phyloP scores from a whole-genome alignment of 768 basidiomycete genomes.

The Rhizopogon rudus region DNA sequence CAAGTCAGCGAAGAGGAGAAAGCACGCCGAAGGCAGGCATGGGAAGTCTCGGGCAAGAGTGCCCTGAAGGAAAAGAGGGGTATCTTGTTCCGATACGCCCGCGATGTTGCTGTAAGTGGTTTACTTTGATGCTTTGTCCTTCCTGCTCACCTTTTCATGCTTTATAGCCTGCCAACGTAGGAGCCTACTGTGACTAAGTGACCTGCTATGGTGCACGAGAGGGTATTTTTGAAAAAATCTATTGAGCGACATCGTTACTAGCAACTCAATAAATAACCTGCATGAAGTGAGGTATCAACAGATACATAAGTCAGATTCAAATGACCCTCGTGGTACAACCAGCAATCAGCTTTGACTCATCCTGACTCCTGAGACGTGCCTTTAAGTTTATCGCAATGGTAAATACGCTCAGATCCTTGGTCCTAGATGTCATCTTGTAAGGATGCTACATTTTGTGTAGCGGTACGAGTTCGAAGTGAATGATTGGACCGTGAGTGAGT shows the following conservation, averaged over 20 bases:
- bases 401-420: too few relatives aligned
- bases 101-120: slow-evolving; percentile 78
- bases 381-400: too few relatives aligned
- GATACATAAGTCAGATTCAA: neutral
- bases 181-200: slow-evolving; percentile 75
- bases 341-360: too few relatives aligned
- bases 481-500: too few relatives aligned
- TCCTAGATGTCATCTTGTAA: too few relatives aligned
- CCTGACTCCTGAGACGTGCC: too few relatives aligned
- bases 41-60: slow-evolving; percentile 64
- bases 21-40: slow-evolving; percentile 51
- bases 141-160: neutral
- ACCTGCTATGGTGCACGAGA: neutral
- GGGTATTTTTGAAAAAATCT: neutral
- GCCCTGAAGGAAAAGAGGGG: slow-evolving; percentile 69
- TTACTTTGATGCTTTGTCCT: neutral
- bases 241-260: neutral
- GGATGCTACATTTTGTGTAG: too few relatives aligned
- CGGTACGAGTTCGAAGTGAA: too few relatives aligned
- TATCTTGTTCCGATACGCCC: slow-evolving; percentile 72
- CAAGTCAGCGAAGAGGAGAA: slow-evolving; percentile 65
- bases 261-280: neutral
- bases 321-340: too few relatives aligned
- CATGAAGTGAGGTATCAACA: neutral
- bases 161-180: slow-evolving; percentile 69